These are phyloP conservation scores for Lodderomyces jiufengensis DNA, from an alignment of 1,139 yeast genomes.

Conservation along the genomic window DNA sequence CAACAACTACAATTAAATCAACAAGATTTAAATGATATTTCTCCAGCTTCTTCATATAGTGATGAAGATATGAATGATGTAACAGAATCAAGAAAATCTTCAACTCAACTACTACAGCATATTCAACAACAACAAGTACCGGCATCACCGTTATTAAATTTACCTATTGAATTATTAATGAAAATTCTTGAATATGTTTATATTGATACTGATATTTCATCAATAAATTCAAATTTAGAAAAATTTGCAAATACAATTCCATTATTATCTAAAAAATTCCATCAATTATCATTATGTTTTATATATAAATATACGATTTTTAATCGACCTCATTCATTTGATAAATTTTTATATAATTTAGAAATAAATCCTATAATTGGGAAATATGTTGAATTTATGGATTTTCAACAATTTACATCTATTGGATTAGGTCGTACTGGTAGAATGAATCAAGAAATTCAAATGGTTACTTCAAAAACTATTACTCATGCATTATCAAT, in stretches of 20 bases:
- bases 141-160: slow-evolving; percentile 16
- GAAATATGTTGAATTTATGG: slow-evolving; percentile 69
- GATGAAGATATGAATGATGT: not conserved
- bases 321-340: slow-evolving; percentile 80
- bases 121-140: slow-evolving; percentile 10
- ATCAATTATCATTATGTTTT: slow-evolving; percentile 34
- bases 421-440: slow-evolving; percentile 89
- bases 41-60: slow-evolving; percentile 11
- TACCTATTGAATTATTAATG: slow-evolving; percentile 43
- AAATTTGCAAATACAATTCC: slow-evolving; percentile 41
- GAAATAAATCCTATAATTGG: slow-evolving; percentile 51
- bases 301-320: slow-evolving; percentile 68
- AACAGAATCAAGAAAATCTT: not conserved
- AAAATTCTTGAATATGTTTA: slow-evolving; percentile 44
- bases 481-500: slow-evolving; percentile 57
- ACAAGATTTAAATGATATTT: slow-evolving; percentile 3
- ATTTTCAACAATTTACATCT: slow-evolving; percentile 85
- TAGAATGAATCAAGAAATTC: slow-evolving; percentile 85
- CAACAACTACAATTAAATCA: not conserved
- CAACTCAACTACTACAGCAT: not conserved
- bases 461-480: slow-evolving; percentile 80
- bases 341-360: slow-evolving; percentile 61
- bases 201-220: slow-evolving; percentile 34
- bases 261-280: slow-evolving; percentile 33
- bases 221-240: slow-evolving; percentile 43